These are phyloP conservation scores for Kodamaea alishanica DNA, from an alignment of 1,139 yeast genomes.

Conservation along the genomic window DNA sequence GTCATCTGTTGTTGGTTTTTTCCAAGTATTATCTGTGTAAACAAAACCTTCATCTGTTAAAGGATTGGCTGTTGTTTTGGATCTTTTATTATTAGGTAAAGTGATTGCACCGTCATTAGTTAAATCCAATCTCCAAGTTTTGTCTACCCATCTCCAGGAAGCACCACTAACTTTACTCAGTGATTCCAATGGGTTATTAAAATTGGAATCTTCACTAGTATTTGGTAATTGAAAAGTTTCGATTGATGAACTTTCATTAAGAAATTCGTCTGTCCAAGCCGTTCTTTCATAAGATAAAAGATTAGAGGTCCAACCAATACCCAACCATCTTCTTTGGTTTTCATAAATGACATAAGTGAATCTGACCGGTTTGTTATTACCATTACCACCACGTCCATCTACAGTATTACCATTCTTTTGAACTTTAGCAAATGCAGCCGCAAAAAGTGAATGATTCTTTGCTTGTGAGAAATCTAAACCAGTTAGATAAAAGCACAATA, in stretches of 20 bases:
- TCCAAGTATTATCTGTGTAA: slow-evolving; percentile 92
- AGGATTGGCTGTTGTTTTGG: slow-evolving; percentile 75
- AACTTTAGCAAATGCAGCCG: slow-evolving; percentile 59
- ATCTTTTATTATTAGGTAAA: slow-evolving; percentile 57
- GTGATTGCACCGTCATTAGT: slow-evolving; percentile 86
- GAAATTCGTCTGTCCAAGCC: slow-evolving; percentile 95
- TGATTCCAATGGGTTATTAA: slow-evolving; percentile 28
- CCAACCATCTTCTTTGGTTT: slow-evolving; percentile 95
- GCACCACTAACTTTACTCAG: slow-evolving; percentile 58
- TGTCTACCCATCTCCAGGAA: slow-evolving; percentile 93
- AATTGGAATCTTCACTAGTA: slow-evolving; percentile 35
- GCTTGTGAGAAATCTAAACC: slow-evolving; percentile 77
- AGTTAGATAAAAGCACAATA: slow-evolving; percentile 73
- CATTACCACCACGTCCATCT: slow-evolving; percentile 21
- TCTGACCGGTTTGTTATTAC: slow-evolving; percentile 57
- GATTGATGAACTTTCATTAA: slow-evolving; percentile 78
- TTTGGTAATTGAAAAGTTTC: slow-evolving; percentile 80
- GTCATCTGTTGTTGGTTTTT: slow-evolving; percentile 83
- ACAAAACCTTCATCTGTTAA: slow-evolving; percentile 78
- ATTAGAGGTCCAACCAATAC: slow-evolving; percentile 96
- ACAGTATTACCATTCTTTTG: slow-evolving; percentile 40
- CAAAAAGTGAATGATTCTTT: slow-evolving; percentile 45
- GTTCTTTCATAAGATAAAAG: slow-evolving; percentile 88
- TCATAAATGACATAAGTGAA: slow-evolving; percentile 93
- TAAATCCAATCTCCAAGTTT: slow-evolving; percentile 84